Evolutionary conservation across 73 alveolate genomes (phyloP), one percentile per base, ranked within the genome.

Genomic region (Loxodes magnus): DNA sequence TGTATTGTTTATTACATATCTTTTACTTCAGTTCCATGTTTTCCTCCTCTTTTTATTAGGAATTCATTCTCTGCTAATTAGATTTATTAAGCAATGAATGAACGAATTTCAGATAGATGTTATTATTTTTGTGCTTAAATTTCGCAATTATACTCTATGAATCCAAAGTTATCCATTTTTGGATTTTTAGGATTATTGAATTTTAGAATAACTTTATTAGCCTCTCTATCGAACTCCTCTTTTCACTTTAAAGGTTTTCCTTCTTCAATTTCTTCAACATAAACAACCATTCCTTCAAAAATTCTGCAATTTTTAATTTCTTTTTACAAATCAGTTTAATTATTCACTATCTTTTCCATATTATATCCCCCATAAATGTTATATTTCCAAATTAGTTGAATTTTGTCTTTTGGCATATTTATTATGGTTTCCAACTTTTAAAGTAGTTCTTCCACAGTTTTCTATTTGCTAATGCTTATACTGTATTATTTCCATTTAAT

Each of bases 31-130:
- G 16, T 14, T 2, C 39, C 26, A 7, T 46, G 34, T 1, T n/a
- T 21, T 1, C 59, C 17, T 7, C 59, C 34, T 10, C 59, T 9
- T 46, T 46, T 46, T 24, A 46, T 46, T 46, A 46, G 9, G 17
- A 46, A 46, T 41, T 46, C 15, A 10, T 9, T 0, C 27, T 46
- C 59, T 25, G 59, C n/a, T n/a, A n/a, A n/a, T n/a, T n/a, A n/a
- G n/a, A n/a, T n/a, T n/a, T n/a, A n/a, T n/a, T n/a, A n/a, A n/a
- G n/a, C n/a, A n/a, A n/a, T n/a, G n/a, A n/a, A n/a, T n/a, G n/a
- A n/a, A n/a, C n/a, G n/a, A n/a, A n/a, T n/a, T 24, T 46, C 59
- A 1, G 14, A 10, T n/a, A 46, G 14, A 46, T 37, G 22, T 16
- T n/a, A 12, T 5, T 46, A 9, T 46, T 9, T 14, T 17, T 46